Base-by-base conservation (phyloP, 208 protist species). In the Phytomonas francai region DNA sequence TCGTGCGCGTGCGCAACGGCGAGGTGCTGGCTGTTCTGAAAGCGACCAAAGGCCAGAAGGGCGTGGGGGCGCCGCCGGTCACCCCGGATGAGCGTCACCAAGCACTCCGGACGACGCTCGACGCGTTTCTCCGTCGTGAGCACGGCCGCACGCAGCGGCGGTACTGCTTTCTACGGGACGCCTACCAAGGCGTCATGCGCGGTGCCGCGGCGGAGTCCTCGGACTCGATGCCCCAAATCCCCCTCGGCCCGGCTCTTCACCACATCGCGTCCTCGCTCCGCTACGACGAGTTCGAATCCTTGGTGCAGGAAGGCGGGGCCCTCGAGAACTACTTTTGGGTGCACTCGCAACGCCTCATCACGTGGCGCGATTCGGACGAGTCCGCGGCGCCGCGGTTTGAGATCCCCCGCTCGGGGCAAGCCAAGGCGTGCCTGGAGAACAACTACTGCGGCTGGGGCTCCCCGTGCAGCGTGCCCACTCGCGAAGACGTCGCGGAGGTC, bases 381-480 rank as follows among this genome's bases (percentile, higher is more conserved):
- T 25, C 19, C 29, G 22, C 56, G 33, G 71, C 77, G 34, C 85
- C 85, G 39, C 76, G 65, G 33, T 91, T 91, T 72, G 59, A 63
- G 14, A 72, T 69, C 8, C 65, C 78, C 29, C 73, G 81, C 51
- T 74, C 74, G 14, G 71, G 65, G 34, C 59, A 34, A 25, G 63
- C 61, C 5, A 60, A 59, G n/a, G 81, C 84, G 30, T 73, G 66
- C 29, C 7, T 67, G 27, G 60, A 77, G 58, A 92, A 89, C 72
- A 77, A 77, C 67, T 93, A 80, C 67, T 84, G 85, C 34, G 86
- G 89, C n/a, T 95, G 89, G 87, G 85, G 83, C 25, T 45, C 33
- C 14, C 61, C 63, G 25, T 5, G 14, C 12, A 69, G 63, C 16
- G 78, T 93, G 27, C 89, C 89, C 12, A 92, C 83, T 28, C 70